Percentiles rank a stretch among this genome's conserved stretches.
phyloP scores from a whole-genome alignment of 2,329 filamentous ascomycete species.

The Penicillium italicum region DNA sequence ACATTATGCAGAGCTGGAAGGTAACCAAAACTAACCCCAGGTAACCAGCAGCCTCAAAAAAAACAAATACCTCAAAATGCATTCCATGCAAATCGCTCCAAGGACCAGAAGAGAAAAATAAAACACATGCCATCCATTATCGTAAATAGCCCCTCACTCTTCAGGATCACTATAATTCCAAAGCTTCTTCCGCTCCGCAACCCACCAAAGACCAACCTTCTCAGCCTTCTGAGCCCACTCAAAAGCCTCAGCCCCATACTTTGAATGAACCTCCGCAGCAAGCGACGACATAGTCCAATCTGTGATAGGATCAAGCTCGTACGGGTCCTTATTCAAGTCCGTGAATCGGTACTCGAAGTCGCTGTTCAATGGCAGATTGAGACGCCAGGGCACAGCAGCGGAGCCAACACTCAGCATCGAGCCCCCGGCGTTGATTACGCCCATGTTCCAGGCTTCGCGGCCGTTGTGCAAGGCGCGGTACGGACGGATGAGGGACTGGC shows the following conservation, averaged over 20 bases:
- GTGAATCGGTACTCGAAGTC: conserved; percentile 51
- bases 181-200: conserved; percentile 32
- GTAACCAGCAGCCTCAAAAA: background rate
- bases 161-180: conserved; percentile 19
- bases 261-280: conserved; percentile 20
- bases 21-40: background rate
- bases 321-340: conserved; percentile 31
- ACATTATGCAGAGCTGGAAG: background rate
- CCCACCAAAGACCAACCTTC: conserved; percentile 39
- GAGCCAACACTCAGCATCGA: conserved; percentile 60
- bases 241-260: conserved; percentile 31
- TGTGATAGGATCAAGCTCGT: conserved; percentile 31
- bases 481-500: conserved; percentile 45
- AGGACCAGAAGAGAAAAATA: background rate
- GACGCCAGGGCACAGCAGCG: conserved; percentile 69
- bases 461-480: conserved; percentile 35
- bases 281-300: conserved; percentile 30
- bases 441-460: conserved; percentile 33
- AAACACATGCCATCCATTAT: background rate
- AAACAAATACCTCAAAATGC: background rate
- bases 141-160: background rate
- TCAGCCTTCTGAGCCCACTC: conserved; percentile 37
- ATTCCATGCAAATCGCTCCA: conserved; percentile 2
- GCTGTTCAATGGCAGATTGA: conserved; percentile 73
- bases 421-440: conserved; percentile 33